Conservation (phyloP, 2,329 filamentous ascomycete genomes). For the Coleophoma eucalyptorum region DNA sequence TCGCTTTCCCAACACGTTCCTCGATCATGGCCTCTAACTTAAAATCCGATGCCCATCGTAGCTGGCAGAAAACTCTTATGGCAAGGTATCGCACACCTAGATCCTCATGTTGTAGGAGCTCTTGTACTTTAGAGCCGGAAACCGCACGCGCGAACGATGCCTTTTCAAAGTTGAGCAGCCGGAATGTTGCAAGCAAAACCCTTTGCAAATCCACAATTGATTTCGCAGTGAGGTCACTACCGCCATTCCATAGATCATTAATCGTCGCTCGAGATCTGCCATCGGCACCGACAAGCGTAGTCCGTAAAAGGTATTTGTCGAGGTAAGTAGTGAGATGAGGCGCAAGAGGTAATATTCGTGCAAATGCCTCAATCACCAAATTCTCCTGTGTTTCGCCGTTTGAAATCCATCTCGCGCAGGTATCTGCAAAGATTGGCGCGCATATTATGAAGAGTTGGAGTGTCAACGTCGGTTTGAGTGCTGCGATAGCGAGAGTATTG, state of each 20-base stretch:
- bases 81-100: conserved; percentile 73
- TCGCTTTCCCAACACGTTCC: conserved; percentile 57
- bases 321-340: conserved; percentile 75
- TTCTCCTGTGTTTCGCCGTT: conserved; percentile 11
- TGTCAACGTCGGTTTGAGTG: conserved; percentile 67
- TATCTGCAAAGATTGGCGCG: conserved; percentile 72
- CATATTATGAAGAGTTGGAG: conserved; percentile 72
- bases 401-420: conserved; percentile 75
- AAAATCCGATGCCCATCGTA: conserved; percentile 75
- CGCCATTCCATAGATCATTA: conserved; percentile 16
- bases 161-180: conserved; percentile 74
- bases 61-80: conserved; percentile 74
- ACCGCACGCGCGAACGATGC: conserved; percentile 62
- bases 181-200: conserved; percentile 67
- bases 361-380: conserved; percentile 66
- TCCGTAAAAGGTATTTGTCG: conserved; percentile 37
- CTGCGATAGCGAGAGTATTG: conserved; percentile 64
- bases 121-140: conserved; percentile 63
- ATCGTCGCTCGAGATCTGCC: conserved; percentile 15
- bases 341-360: conserved; percentile 76
- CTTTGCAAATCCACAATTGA: conserved; percentile 34
- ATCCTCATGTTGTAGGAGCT: conserved; percentile 58
- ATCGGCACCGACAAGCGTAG: conserved; percentile 21
- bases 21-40: conserved; percentile 70
- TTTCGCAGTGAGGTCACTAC: conserved; percentile 27